Evolutionary conservation across 176 grass and related monocot species (phyloP), one percentile per base, ranked within the genome.

Genomic region (Hsuehochloa calcarea): DNA sequence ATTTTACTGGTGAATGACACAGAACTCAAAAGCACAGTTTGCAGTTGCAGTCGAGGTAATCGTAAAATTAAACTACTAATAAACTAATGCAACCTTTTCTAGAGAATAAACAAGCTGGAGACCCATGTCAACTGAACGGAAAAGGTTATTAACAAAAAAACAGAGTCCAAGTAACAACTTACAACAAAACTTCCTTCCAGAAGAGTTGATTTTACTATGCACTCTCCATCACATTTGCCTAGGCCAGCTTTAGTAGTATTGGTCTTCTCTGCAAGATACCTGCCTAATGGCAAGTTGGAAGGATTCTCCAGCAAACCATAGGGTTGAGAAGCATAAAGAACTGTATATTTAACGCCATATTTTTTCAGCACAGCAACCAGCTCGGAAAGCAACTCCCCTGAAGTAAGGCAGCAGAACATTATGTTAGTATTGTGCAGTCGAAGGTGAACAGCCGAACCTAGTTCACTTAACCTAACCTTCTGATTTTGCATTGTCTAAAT

Each of bases 111-210:
- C 31, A 58, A n/a, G 19, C 17, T 45, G 17, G 73, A 77, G 52
- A 22, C 3, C 50, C 26, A 20, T 12, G 15, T 47, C 49, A 82
- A 26, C 60, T n/a, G 25, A 73, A 61, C 5, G 19, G 26, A 77
- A 70, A 6, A 12, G 17, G 4, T 52, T 35, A 37, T 1, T 4
- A 37, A 37, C 22, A 80, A 77, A 8, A 34, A 47, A 75, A 70
- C 55, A 72, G 54, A 37, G 16, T 75, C 37, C 34, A 77, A 12
- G 55, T 27, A 63, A 39, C 37, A 77, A 86, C 93, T 94, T 94
- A 99, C 96, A 65, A 99, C 96, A 89, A 96, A 87, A 85, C 66
- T 64, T 63, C 96, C 96, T 92, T 99, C 96, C 17, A 99, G 88
- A 74, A 99, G 93, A 78, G 81, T 89, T 77, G 96, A 86, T 56